These are phyloP conservation scores for Circinella minor DNA, from an alignment of 371 early-diverging fungal species.

Conservation along the genomic window DNA sequence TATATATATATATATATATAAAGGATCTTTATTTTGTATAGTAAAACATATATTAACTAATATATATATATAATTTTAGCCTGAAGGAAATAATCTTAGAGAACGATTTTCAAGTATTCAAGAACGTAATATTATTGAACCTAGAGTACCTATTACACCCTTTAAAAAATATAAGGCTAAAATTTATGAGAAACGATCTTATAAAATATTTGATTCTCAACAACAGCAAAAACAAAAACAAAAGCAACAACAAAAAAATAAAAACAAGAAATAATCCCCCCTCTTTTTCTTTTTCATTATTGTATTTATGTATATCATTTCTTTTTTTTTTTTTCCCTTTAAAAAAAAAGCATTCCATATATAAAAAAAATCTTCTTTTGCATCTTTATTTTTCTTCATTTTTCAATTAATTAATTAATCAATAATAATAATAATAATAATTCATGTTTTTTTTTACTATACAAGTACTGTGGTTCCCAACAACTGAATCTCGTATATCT, in stretches of 20 bases:
- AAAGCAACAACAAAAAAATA: neutral
- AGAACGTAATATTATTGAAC: constrained; percentile 88
- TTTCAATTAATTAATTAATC: too few relatives aligned
- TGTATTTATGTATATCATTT: neutral
- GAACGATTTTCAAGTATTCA: constrained; percentile 85
- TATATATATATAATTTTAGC: constrained; percentile 45
- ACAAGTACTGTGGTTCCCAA: too few relatives aligned
- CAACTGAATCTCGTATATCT: too few relatives aligned
- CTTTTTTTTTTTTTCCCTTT: neutral
- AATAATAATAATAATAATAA: too few relatives aligned
- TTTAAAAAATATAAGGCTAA: constrained; percentile 47
- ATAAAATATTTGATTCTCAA: constrained; percentile 43
- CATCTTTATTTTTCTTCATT: neutral
- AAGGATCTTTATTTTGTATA: too few relatives aligned
- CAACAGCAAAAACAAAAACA: neutral
- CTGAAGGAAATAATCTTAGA: constrained; percentile 85
- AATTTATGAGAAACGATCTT: constrained; percentile 64
- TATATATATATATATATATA: too few relatives aligned
- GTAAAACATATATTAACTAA: neutral
- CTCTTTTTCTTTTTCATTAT: neutral
- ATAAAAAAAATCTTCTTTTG: neutral
- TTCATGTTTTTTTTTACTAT: too few relatives aligned
- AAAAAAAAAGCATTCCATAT: neutral
- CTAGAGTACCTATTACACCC: constrained; percentile 64
- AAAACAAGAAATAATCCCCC: constrained; percentile 16